Evolutionary conservation across 306 rosid species (phyloP), one percentile per base, ranked within the genome.

Genomic region (Rosa lucieae): DNA sequence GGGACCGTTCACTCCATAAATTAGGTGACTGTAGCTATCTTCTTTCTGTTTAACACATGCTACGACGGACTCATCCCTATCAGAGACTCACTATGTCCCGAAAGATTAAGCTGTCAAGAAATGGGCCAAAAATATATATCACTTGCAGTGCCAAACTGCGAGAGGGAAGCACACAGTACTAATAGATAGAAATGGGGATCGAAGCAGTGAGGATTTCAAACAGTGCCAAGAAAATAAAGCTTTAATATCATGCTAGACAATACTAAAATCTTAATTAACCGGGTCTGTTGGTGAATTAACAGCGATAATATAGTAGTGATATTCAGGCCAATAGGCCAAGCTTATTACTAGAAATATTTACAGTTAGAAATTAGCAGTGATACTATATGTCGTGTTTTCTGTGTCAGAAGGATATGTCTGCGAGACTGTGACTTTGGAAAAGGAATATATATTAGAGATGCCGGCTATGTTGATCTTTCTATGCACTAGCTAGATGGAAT

Each of bases 401-500:
- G 32, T 46, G 8, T 29, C 37, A 29, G 59, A 61, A 23, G 10
- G 55, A 59, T 29, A 43, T 43, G 32, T 43, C 42, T 58, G 59
- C 32, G 43, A 42, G 62, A 51, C 71, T 67, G 71, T 56, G 75
- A 65, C 6, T 75, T 46, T 74, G 32, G 78, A 73, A 76, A 72
- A 43, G 52, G 78, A 79, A 53, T 48, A 62, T 18, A 58, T 62
- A 48, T 14, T 21, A 47, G 79, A 76, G 72, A 76, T 63, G 48
- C 72, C 63, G 13, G 32, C 63, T 13, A 61, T 61, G 40, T 63
- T 55, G 49, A 59, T 83, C 78, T 76, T 80, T 66, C 76, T 46
- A 48, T 35, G 63, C 73, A 77, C 63, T 73, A 37, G 43, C 70
- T 76, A 46, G 46, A 39, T 62, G 52, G 59, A 7, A 44, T 32